These are phyloP conservation scores for Whalleya microplaca DNA, from an alignment of 2,329 filamentous ascomycete species.

Conservation along the genomic window DNA sequence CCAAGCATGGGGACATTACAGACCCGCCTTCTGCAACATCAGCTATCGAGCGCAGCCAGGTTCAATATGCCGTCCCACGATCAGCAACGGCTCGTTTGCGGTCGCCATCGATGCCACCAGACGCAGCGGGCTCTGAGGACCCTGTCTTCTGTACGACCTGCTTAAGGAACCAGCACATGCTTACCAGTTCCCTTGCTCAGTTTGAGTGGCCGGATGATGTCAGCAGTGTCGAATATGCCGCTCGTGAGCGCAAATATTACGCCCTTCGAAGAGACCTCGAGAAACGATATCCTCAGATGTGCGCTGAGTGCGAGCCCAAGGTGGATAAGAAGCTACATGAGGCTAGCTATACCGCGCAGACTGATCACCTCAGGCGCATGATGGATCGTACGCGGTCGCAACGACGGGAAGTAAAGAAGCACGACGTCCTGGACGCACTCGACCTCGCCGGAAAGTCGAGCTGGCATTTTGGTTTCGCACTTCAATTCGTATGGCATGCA, in stretches of 20 bases:
- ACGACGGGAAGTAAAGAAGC: constrained; percentile 44
- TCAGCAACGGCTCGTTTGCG: constrained; percentile 35
- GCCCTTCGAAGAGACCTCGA: constrained; percentile 75
- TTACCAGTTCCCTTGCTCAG: constrained; percentile 74
- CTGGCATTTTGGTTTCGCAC: constrained; percentile 50
- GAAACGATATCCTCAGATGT: constrained; percentile 85
- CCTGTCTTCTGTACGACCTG: constrained; percentile 74
- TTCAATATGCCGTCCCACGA: constrained; percentile 53
- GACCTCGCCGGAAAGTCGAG: constrained; percentile 47
- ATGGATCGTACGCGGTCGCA: constrained; percentile 65
- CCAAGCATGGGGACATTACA: constrained; percentile 81
- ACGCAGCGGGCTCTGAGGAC: constrained; percentile 39
- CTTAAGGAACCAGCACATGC: constrained; percentile 84
- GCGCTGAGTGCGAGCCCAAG: constrained; percentile 74
- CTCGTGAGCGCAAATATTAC: constrained; percentile 70
- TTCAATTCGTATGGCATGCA: constrained; percentile 53
- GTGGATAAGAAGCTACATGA: constrained; percentile 71
- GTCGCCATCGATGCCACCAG: constrained; percentile 37
- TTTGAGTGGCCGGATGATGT: constrained; percentile 73
- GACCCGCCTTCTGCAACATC: constrained; percentile 75
- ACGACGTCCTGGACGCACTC: constrained; percentile 48
- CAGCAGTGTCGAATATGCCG: constrained; percentile 68
- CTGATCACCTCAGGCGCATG: constrained; percentile 77
- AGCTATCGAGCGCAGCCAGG: constrained; percentile 45
- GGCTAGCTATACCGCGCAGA: constrained; percentile 79